phyloP scores from a whole-genome alignment of 2,329 filamentous ascomycete genomes.

The Scedosporium aurantiacum region DNA sequence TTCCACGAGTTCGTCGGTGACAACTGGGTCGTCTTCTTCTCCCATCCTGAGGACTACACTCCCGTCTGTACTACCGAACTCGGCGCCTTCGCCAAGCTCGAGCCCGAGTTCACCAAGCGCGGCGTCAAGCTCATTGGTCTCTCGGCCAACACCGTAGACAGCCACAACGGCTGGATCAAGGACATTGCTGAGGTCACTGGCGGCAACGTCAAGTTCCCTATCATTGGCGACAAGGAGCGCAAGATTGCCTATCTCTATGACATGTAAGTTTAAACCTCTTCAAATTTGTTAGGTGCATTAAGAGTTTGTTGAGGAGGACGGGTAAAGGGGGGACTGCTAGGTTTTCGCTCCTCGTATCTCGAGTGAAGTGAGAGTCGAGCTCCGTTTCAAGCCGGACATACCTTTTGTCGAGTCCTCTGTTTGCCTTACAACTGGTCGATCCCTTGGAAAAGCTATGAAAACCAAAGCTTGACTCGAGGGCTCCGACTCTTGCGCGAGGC shows the following conservation, averaged over 20 bases:
- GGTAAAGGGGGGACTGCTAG: too few relatives aligned
- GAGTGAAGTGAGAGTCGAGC: too few relatives aligned
- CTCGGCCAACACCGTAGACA: constrained; percentile 73
- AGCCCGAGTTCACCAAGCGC: constrained; percentile 77
- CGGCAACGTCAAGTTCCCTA: constrained; percentile 61
- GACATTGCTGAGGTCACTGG: constrained; percentile 74
- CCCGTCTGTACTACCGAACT: constrained; percentile 95
- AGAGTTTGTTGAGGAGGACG: background rate
- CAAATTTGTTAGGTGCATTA: background rate
- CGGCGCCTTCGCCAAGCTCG: constrained; percentile 81
- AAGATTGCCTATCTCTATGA: constrained; percentile 68
- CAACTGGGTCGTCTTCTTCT: constrained; percentile 75
- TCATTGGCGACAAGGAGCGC: constrained; percentile 70
- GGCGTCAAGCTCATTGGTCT: constrained; percentile 87
- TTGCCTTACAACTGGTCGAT: too few relatives aligned
- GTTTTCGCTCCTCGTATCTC: too few relatives aligned
- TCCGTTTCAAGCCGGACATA: too few relatives aligned
- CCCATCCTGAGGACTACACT: constrained; percentile 82
- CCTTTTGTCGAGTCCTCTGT: too few relatives aligned
- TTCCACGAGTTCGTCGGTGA: constrained; percentile 74
- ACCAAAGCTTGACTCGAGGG: background rate
- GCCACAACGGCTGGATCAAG: constrained; percentile 81
- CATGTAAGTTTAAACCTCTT: constrained; percentile 42
- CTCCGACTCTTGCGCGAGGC: background rate
- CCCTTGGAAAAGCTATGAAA: too few relatives aligned